Conservation (phyloP, 257 asterid genomes). For the Solanum rostratum region DNA sequence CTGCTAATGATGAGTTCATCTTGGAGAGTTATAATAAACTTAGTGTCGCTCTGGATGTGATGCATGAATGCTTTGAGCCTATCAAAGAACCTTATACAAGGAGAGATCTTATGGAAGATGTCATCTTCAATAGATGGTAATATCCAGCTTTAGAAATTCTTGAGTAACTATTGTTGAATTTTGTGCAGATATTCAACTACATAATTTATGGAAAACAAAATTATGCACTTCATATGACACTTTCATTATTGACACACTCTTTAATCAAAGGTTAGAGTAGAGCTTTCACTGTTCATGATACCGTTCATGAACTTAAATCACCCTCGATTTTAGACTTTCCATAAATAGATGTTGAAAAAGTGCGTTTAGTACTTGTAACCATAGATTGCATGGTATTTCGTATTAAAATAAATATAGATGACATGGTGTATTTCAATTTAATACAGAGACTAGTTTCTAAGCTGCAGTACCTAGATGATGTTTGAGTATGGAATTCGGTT, state of each 20-base stretch:
- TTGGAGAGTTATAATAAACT: slow-evolving; percentile 50
- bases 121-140: slow-evolving; percentile 58
- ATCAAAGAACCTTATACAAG: slow-evolving; percentile 52
- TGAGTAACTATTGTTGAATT: background rate
- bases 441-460: background rate
- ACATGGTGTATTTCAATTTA: background rate
- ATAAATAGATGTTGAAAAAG: background rate
- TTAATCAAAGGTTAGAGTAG: background rate
- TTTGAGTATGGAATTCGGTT: background rate
- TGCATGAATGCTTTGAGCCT: slow-evolving; percentile 84
- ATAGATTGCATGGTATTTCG: background rate
- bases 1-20: slow-evolving; percentile 18
- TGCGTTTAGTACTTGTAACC: background rate
- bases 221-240: background rate
- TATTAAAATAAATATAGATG: background rate
- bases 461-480: slow-evolving; percentile 19
- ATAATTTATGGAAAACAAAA: background rate
- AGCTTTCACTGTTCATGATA: background rate
- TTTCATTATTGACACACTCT: background rate
- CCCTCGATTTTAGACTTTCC: background rate
- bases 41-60: slow-evolving; percentile 52
- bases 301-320: background rate
- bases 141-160: background rate
- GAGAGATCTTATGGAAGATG: slow-evolving; percentile 67
- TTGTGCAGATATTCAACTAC: background rate